A percentile compares a stretch with the other conserved stretches of the same genome.
Conservation (phyloP, 2,329 filamentous ascomycete species). For the Allantophomopsis lycopodina region DNA sequence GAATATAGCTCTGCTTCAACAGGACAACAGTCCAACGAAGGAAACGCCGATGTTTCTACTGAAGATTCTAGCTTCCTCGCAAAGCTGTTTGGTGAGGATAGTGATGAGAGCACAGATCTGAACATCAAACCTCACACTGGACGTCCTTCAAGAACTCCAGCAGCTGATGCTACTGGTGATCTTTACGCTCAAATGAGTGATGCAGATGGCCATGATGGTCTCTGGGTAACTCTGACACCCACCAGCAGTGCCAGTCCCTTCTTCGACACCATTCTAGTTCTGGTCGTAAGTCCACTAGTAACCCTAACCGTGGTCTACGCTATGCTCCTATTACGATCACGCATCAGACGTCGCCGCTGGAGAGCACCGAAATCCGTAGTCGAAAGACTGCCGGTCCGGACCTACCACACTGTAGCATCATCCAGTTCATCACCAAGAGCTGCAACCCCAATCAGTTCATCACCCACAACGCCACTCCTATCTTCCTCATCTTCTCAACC, state of each 20-base stretch:
- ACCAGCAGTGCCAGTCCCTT: conserved; percentile 84
- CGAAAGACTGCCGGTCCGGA: conserved; percentile 85
- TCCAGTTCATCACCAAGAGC: conserved; percentile 41
- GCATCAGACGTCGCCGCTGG: conserved; percentile 83
- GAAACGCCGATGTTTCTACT: conserved; percentile 1
- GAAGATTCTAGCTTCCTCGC: conserved; percentile 25
- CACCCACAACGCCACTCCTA: conserved; percentile 69
- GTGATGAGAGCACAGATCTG: conserved; percentile 20
- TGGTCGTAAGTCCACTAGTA: conserved; percentile 89
- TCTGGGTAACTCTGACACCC: conserved; percentile 95
- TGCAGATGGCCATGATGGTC: conserved; percentile 50
- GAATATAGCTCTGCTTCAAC: conserved; percentile 36
- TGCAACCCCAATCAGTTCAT: conserved; percentile 50
- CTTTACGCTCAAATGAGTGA: conserved; percentile 12
- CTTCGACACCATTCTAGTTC: conserved; percentile 87
- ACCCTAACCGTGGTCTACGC: conserved; percentile 90
- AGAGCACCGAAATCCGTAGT: conserved; percentile 95
- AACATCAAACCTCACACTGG: conserved; percentile 14
- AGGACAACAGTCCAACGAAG: conserved; percentile 3
- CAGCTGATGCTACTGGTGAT: conserved; percentile 10
- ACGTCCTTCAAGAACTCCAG: conserved; percentile 7
- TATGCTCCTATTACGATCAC: conserved; percentile 71
- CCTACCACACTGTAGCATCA: conserved; percentile 72
- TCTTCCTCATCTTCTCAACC: conserved; percentile 39
- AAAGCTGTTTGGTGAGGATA: conserved; percentile 34